Evolutionary conservation across 2,329 filamentous ascomycete species (phyloP).

Genomic region (Juglanconis oblonga): DNA sequence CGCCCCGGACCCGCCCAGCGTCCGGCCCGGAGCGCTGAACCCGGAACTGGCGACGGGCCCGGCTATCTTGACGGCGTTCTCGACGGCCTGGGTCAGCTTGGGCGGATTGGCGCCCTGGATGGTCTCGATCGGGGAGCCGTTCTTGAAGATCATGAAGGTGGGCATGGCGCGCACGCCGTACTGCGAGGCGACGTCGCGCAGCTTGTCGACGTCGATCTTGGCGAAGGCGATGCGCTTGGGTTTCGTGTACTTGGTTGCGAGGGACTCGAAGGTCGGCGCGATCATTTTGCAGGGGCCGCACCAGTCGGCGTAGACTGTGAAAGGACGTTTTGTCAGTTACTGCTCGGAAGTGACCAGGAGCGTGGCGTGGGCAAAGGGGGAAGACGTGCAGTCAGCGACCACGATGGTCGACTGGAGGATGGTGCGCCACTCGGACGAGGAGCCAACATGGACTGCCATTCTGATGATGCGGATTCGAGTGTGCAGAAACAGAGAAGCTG

Average conservation of each 20-base stretch:
- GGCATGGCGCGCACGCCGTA: constrained; percentile 87
- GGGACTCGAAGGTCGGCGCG: constrained; percentile 81
- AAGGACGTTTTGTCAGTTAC: constrained; percentile 21
- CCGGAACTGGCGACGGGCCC: constrained; percentile 39
- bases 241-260: constrained; percentile 75
- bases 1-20: constrained; percentile 45
- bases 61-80: constrained; percentile 61
- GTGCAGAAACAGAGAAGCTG: neutral
- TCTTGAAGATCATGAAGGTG: constrained; percentile 89
- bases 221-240: constrained; percentile 82
- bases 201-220: constrained; percentile 87
- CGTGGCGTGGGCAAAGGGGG: constrained; percentile 8
- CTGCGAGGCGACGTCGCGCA: constrained; percentile 71
- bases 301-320: constrained; percentile 87
- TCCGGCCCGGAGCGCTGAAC: constrained; percentile 56
- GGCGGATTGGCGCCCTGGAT: constrained; percentile 79
- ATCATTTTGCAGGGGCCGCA: constrained; percentile 93
- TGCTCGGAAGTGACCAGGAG: constrained; percentile 19
- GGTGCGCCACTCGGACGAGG: constrained; percentile 67
- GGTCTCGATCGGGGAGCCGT: constrained; percentile 68
- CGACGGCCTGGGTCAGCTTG: constrained; percentile 72
- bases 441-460: constrained; percentile 59
- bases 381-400: constrained; percentile 74
- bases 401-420: constrained; percentile 71
- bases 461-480: constrained; percentile 9